Evolutionary conservation across 192 early-diverging fungal species (phyloP), one percentile per base, ranked within the genome.

Genomic region (Podila horticola): DNA sequence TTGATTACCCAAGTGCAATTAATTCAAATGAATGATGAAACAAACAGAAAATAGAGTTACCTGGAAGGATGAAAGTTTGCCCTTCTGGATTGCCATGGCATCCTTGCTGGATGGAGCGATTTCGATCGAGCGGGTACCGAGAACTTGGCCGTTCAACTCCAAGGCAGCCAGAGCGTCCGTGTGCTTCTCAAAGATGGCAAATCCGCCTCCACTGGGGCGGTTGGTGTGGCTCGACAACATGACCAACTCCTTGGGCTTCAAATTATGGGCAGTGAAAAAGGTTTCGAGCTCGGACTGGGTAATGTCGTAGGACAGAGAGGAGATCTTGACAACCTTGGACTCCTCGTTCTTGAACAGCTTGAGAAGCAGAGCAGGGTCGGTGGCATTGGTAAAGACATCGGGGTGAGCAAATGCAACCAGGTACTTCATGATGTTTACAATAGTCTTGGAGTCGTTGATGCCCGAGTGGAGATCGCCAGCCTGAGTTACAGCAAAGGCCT

Each of bases 321-420:
- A 87, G 30, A 94, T 72, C 64, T 87, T 88, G 20, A 94, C 84
- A 50, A 93, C 87, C 58, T 86, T 87, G 13, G 91, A 92, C 52
- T 88, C 75, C 41, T 88, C 85, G 26, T 70, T 86, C 74, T 90
- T 88, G 75, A 94, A 94, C 60, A 91, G 88, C 19, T 85, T 85
- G 30, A 91, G 75, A 71, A 90, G 83, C 10, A 85, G 84, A 17
- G 83, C 87, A n/a, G 91, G 86, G 73, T 94, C 90, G 6, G 90
- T 90, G 0, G 93, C 91, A 24, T 86, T 79, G 6, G 86, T 85
- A 66, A 90, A 88, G 38, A 93, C 84, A 74, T 90, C 88, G 15
- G 67, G 62, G 60, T 90, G 87, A 3, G 75, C 67, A 64, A 85
- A 87, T n/a, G 75, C 77, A 8, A 82, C 84, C 26, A 88, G 70